Percentiles rank a stretch among this genome's conserved stretches.
These are phyloP conservation scores for Candida boidinii DNA, from an alignment of 805 yeast species.

Conservation along the genomic window DNA sequence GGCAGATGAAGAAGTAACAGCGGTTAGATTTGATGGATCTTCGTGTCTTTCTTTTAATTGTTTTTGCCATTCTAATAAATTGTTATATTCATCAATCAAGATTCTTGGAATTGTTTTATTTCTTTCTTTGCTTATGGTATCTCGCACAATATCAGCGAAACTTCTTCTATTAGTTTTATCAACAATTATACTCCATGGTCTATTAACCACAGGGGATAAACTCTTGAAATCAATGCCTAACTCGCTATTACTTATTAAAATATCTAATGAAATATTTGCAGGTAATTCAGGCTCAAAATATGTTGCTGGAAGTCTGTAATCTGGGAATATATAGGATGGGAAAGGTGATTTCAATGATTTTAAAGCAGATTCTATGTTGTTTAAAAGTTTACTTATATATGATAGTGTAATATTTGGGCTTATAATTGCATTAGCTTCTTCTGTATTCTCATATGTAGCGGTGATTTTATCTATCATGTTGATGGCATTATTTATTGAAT, in stretches of 20 bases:
- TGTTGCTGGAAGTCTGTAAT: constrained; percentile 29
- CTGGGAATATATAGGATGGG: constrained; percentile 49
- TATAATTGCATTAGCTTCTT: no score
- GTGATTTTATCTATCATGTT: constrained; percentile 29
- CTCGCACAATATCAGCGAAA: constrained; percentile 49
- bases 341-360: constrained; percentile 41
- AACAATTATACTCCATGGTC: constrained; percentile 57
- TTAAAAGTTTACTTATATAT: constrained; percentile 17
- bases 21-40: constrained; percentile 2
- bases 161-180: constrained; percentile 33
- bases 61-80: constrained; percentile 22
- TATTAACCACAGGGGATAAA: constrained; percentile 37
- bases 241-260: constrained; percentile 54
- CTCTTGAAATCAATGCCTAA: constrained; percentile 51
- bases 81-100: constrained; percentile 30
- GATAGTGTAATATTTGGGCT: no score
- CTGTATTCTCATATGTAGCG: constrained; percentile 14
- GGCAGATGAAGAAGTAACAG: no score
- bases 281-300: constrained; percentile 41
- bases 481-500: constrained; percentile 33
- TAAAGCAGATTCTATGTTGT: constrained; percentile 26
- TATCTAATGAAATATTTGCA: constrained; percentile 41
- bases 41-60: constrained; percentile 2
- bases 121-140: constrained; percentile 41
- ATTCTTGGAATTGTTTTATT: constrained; percentile 28